These are phyloP conservation scores for Parmales sp. DNA, from an alignment of 108 stramenopile species.

Conservation along the genomic window DNA sequence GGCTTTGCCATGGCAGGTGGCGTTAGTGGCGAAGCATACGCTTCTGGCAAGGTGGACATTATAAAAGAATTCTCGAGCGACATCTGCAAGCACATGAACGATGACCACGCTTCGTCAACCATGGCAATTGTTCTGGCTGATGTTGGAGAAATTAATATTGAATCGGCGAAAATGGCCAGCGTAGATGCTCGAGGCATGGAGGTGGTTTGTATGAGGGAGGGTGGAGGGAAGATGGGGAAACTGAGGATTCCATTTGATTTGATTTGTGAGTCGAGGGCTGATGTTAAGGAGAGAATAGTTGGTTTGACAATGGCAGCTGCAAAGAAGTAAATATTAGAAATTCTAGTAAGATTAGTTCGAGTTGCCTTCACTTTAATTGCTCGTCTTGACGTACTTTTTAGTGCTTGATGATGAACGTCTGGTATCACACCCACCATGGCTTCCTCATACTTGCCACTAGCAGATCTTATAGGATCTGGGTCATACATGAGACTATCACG, in stretches of 20 bases:
- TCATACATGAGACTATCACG: too few species aligned
- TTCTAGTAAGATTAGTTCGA: too few species aligned
- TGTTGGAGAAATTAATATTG: slow-evolving; percentile 61
- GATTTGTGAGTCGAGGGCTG: slow-evolving; percentile 49
- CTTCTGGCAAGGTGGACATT: slow-evolving; percentile 62
- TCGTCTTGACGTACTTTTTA: too few species aligned
- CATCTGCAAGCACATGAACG: slow-evolving; percentile 89
- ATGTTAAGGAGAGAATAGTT: slow-evolving; percentile 65
- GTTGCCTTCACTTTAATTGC: too few species aligned
- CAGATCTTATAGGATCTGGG: too few species aligned
- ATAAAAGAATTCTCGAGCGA: slow-evolving; percentile 57
- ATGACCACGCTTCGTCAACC: slow-evolving; percentile 72
- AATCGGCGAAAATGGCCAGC: slow-evolving; percentile 67
- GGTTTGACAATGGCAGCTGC: slow-evolving; percentile 64
- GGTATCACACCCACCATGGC: too few species aligned
- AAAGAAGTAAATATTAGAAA: not conserved
- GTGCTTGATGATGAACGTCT: too few species aligned
- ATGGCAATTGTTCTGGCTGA: slow-evolving; percentile 75
- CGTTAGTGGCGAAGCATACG: slow-evolving; percentile 71
- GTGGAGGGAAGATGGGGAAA: slow-evolving; percentile 61
- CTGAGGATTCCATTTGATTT: slow-evolving; percentile 65
- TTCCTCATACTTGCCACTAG: too few species aligned
- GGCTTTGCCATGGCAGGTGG: slow-evolving; percentile 86
- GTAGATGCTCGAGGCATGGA: slow-evolving; percentile 88
- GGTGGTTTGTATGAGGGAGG: slow-evolving; percentile 59